These are phyloP conservation scores for Sporothrix protearum DNA, from an alignment of 2,329 filamentous ascomycete genomes.

Conservation along the genomic window DNA sequence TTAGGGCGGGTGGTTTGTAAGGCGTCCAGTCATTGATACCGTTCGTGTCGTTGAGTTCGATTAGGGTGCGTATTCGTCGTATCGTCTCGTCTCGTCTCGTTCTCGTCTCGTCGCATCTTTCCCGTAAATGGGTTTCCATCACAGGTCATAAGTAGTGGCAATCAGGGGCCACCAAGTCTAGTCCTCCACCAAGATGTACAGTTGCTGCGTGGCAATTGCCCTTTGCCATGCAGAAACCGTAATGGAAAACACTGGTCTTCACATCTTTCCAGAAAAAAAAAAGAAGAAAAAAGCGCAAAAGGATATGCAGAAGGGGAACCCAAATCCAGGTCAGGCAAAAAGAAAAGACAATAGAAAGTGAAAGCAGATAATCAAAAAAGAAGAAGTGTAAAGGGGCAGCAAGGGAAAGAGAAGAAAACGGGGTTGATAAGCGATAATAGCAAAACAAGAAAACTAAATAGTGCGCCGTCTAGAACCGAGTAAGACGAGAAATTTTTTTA, in stretches of 20 bases:
- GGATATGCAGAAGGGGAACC: neutral
- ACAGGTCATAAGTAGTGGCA: neutral
- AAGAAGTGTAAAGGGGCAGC: neutral
- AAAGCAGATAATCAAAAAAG: neutral
- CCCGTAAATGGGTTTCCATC: neutral
- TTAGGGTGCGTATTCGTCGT: slow-evolving; percentile 19
- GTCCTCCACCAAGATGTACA: neutral
- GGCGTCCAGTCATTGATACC: slow-evolving; percentile 25
- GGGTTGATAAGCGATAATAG: neutral
- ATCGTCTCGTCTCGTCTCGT: slow-evolving; percentile 20
- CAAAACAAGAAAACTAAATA: neutral
- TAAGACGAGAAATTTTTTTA: neutral
- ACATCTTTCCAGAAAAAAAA: neutral
- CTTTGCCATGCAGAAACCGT: neutral
- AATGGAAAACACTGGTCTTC: neutral
- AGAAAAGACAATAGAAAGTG: slow-evolving; percentile 3
- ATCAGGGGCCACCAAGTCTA: neutral
- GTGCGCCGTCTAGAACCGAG: neutral
- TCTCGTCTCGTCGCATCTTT: slow-evolving; percentile 18
- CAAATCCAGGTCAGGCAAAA: neutral
- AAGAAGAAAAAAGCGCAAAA: neutral
- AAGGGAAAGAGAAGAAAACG: slow-evolving; percentile 1
- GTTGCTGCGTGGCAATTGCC: neutral
- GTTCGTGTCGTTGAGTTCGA: neutral
- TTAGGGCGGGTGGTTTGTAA: slow-evolving; percentile 3